These are phyloP conservation scores for Adansonia madagascariensis DNA, from an alignment of 441 rosid genomes.

Conservation along the genomic window DNA sequence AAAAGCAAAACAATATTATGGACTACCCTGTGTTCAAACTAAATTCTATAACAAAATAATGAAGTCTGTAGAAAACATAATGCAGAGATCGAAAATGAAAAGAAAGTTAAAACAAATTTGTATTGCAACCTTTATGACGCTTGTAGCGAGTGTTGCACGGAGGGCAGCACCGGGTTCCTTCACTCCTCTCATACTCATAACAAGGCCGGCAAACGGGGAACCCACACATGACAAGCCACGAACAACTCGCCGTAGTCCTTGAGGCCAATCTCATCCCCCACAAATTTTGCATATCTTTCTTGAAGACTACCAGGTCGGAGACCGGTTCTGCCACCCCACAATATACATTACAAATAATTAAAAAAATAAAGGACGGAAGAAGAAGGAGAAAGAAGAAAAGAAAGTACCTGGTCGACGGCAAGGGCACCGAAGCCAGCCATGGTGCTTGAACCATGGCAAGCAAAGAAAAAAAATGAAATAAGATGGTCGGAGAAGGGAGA, in stretches of 20 bases:
- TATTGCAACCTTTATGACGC: conserved; percentile 63
- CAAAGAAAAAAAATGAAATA: conserved; percentile 30
- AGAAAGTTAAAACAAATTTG: background rate
- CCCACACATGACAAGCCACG: conserved; percentile 74
- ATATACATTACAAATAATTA: background rate
- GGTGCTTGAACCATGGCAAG: conserved; percentile 25
- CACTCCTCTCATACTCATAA: conserved; percentile 79
- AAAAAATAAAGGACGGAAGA: background rate
- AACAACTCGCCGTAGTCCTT: conserved; percentile 59
- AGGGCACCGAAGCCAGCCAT: conserved; percentile 44
- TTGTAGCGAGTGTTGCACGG: conserved; percentile 85
- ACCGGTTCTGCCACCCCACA: conserved; percentile 41
- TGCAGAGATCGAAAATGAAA: background rate
- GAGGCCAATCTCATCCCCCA: conserved; percentile 62
- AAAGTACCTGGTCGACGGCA: conserved; percentile 40
- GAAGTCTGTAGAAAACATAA: background rate
- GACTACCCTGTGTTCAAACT: background rate
- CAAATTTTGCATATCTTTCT: conserved; percentile 64
- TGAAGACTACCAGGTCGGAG: conserved; percentile 47
- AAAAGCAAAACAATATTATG: background rate
- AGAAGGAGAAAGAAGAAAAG: background rate
- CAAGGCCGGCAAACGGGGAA: conserved; percentile 87
- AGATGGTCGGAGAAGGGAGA: conserved; percentile 22
- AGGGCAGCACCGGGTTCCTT: conserved; percentile 81
- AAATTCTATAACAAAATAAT: background rate